Conservation (phyloP, 805 yeast species). For the Ogataea angusta region DNA sequence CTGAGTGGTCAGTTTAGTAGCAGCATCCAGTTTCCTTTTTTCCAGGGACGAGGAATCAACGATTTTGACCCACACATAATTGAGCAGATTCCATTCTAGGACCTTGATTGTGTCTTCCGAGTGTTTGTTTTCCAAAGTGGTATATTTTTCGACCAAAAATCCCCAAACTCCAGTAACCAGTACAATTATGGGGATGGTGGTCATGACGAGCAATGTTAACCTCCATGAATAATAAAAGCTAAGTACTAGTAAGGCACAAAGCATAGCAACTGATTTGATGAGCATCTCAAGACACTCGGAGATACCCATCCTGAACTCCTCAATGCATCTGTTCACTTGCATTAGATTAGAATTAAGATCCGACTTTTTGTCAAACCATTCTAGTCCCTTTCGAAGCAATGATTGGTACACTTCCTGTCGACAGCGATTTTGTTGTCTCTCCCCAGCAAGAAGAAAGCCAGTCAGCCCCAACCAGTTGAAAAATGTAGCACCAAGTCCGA, state of each 20-base stretch:
- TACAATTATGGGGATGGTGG: slow-evolving; percentile 67
- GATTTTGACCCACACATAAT: slow-evolving; percentile 58
- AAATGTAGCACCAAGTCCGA: slow-evolving; percentile 46
- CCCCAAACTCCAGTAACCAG: slow-evolving; percentile 49
- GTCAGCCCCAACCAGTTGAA: slow-evolving; percentile 53
- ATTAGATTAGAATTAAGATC: slow-evolving; percentile 61
- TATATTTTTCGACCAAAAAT: slow-evolving; percentile 43
- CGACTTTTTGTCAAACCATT: slow-evolving; percentile 62
- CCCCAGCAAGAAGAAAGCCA: slow-evolving; percentile 71
- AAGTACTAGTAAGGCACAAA: slow-evolving; percentile 53
- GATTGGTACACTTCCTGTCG: slow-evolving; percentile 44
- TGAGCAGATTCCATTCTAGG: slow-evolving; percentile 66
- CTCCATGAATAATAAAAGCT: slow-evolving; percentile 84
- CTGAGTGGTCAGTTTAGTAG: slow-evolving; percentile 31
- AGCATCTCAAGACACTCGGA: slow-evolving; percentile 64
- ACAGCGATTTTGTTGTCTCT: slow-evolving; percentile 58
- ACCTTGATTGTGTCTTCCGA: slow-evolving; percentile 56
- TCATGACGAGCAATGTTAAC: slow-evolving; percentile 72
- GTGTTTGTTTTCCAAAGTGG: slow-evolving; percentile 53
- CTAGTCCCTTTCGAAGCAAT: slow-evolving; percentile 43
- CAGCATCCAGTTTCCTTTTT: slow-evolving; percentile 36
- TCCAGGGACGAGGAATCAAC: slow-evolving; percentile 59
- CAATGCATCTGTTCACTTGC: slow-evolving; percentile 68
- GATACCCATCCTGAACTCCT: slow-evolving; percentile 64
- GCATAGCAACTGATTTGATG: slow-evolving; percentile 50